These are phyloP conservation scores for Hanseniaspora meyeri DNA, from an alignment of 805 yeast genomes.

Conservation along the genomic window DNA sequence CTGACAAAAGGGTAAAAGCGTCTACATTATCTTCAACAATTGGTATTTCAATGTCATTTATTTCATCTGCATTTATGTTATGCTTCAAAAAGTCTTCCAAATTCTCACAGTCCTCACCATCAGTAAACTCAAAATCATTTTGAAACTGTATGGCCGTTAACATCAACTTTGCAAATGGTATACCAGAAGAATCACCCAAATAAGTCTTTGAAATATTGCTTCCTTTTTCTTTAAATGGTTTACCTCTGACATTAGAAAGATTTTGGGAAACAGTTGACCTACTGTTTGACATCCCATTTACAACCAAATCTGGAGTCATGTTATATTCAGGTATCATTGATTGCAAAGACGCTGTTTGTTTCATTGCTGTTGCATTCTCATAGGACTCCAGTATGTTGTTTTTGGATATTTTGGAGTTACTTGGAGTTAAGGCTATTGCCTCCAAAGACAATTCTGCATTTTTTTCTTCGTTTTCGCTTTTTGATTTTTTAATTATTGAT, in stretches of 20 bases:
- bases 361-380: constrained; percentile 2
- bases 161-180: constrained; percentile 65
- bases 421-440: constrained; percentile 3
- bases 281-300: not conserved
- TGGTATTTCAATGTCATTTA: constrained; percentile 20
- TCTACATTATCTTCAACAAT: constrained; percentile 19
- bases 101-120: constrained; percentile 11
- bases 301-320: not conserved
- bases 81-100: not conserved
- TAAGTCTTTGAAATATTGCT: constrained; percentile 22
- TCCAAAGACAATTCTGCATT: not conserved
- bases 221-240: not conserved
- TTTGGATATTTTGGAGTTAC: constrained; percentile 9
- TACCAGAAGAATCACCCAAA: constrained; percentile 44
- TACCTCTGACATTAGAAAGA: not conserved
- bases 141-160: constrained; percentile 62
- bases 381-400: constrained; percentile 4
- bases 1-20: constrained; percentile 43
- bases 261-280: not conserved
- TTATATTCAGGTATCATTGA: not conserved
- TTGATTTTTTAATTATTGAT: not conserved
- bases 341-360: not conserved
- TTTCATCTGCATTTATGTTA: constrained; percentile 12
- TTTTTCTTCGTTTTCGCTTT: not conserved
- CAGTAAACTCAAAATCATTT: constrained; percentile 25